Evolutionary conservation across 1,284 basidiomycete species (phyloP), one percentile per base, ranked within the genome.

Genomic region (Boletellus deceptivus): DNA sequence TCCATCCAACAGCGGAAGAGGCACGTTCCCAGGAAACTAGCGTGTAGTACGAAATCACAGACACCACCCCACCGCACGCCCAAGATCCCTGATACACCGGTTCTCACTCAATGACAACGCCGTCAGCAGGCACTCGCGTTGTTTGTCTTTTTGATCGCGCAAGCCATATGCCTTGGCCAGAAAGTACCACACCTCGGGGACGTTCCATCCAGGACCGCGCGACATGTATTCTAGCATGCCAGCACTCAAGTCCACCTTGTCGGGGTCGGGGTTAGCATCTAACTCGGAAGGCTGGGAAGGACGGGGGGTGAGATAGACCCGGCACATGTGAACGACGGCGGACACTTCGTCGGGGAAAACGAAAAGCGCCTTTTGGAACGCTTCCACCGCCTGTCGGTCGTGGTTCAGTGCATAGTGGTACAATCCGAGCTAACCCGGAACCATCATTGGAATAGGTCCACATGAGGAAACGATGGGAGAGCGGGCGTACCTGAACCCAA

Each of bases 161-260:
- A 83, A 62, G 35, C 84, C 82, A 62, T 88, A 89, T 17, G 90
- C 88, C 63, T 84, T 87, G 6, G 84, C 88, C 7, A 97, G 76
- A 64, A 86, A 87, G 67, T 87, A 95, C 94, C 94, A 98, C 24
- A 90, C 93, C 68, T 97, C 93, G 0, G 92, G 82, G 3, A 89
- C 79, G 66, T 96, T 88, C 92, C 93, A 97, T 5, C 87, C 94
- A 0, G 74, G 68, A 0, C 84, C 83, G 17, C 77, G 74, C 1
- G 83, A 82, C 49, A 86, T 62, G 55, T 84, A 80, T 1, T 73
- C 72, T 9, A 90, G 69, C 59, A 93, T 71, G 2, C 84, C 84
- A 8, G 85, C 86, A 0, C 86, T 86, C 41, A 93, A 72, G 63
- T 90, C 84, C n/a, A 86, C 72, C 56, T 81, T 83, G 69, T 75